Conservation (phyloP, 169 alveolate genomes). For the Besnoitia besnoiti region DNA sequence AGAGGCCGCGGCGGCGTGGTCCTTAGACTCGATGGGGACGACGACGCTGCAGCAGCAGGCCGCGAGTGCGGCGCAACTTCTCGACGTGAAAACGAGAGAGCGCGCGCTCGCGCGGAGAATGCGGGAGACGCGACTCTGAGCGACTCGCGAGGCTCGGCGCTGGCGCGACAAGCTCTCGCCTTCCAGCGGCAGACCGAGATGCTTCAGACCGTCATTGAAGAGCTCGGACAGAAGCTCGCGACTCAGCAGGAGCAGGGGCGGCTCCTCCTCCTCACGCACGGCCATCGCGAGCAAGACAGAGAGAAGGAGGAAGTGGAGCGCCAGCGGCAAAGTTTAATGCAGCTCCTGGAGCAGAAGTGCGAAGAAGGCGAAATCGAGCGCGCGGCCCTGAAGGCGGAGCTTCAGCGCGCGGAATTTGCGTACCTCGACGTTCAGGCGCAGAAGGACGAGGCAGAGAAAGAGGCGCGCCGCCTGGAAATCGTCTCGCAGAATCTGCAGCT, state of each 20-base stretch:
- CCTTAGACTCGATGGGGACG: too few species aligned
- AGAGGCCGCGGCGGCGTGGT: not conserved
- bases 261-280: not conserved
- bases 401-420: conserved; percentile 14
- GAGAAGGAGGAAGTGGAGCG: not conserved
- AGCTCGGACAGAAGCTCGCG: conserved; percentile 15
- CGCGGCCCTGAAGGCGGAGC: conserved; percentile 4
- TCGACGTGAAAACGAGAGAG: not conserved
- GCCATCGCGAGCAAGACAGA: not conserved
- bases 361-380: conserved; percentile 8
- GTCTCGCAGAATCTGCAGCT: not conserved
- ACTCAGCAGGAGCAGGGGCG: conserved; percentile 11
- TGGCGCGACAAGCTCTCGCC: not conserved
- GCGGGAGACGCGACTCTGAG: not conserved
- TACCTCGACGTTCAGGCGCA: not conserved
- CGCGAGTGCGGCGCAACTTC: too few species aligned
- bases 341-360: conserved; percentile 2
- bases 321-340: not conserved
- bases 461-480: conserved; percentile 3
- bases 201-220: conserved; percentile 18
- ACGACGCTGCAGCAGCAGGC: too few species aligned
- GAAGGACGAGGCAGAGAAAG: conserved; percentile 6
- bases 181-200: conserved; percentile 7
- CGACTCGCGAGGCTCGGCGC: not conserved
- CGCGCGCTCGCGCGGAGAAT: not conserved